Evolutionary conservation across 306 rosid species (phyloP).

Genomic region (Citrullus amarus): DNA sequence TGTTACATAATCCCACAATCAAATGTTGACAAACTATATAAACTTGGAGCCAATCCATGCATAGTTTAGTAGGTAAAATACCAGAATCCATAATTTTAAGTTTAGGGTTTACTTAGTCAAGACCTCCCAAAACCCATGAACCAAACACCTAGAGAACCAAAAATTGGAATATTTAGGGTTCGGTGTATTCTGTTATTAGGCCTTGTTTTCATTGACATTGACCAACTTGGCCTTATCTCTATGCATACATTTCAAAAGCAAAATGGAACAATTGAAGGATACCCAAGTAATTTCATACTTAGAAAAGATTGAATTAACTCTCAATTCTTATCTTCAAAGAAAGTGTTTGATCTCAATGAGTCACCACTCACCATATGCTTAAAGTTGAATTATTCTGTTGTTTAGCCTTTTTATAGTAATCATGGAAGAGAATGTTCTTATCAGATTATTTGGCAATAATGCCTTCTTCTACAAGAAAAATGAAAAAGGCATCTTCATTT

Average conservation of each 20-base stretch:
- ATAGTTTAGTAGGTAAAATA: not conserved
- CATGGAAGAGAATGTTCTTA: not conserved
- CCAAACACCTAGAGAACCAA: not conserved
- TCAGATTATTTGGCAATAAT: not conserved
- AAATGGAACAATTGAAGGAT: not conserved
- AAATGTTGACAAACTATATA: no score
- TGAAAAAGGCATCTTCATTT: not conserved
- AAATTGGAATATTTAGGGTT: not conserved
- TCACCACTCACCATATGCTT: constrained; percentile 5
- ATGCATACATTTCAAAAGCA: not conserved
- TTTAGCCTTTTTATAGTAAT: not conserved
- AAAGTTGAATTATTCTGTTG: not conserved
- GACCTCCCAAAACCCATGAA: not conserved
- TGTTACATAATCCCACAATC: no score
- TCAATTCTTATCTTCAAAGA: not conserved
- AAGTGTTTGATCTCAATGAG: not conserved
- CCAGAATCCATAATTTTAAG: not conserved
- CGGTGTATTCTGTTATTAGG: not conserved
- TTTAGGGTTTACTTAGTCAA: not conserved
- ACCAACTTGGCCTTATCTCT: not conserved
- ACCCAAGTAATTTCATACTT: not conserved
- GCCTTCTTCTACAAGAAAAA: not conserved
- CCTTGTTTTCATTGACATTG: not conserved
- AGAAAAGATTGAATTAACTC: not conserved
- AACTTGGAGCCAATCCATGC: not conserved